Base-by-base conservation (phyloP, 2,329 filamentous ascomycete species). In the Fusarium chaquense region DNA sequence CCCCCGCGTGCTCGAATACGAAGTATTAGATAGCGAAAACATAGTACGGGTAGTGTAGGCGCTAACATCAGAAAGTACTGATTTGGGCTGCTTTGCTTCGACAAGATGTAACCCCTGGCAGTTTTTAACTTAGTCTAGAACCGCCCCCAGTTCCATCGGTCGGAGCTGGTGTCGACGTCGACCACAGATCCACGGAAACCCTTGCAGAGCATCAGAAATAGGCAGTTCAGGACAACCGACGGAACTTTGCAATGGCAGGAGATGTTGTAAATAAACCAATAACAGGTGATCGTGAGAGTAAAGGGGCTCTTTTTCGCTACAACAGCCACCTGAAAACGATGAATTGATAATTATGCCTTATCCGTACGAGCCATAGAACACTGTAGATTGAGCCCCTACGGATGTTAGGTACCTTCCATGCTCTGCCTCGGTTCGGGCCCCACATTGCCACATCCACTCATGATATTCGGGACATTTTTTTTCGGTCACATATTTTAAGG, bases 171-270 rank as follows among this genome's bases (percentile, higher is more conserved):
- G 62, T 65, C 62, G 62, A 65, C 62, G 62, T 65, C 62, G 62
- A 65, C 62, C 62, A 61, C 36, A 65, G 62, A 65, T 65, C 62
- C 62, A 65, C 43, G 62, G n/a, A 35, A 46, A 65, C 36, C 62
- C 62, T 66, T 66, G 54, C 26, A 51, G 57, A 65, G 43, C 41
- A 60, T 65, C 62, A 65, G 47, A 65, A 65, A 65, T 61, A 65
- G 62, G 62, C 62, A 65, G 61, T 63, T 57, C 50, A 62, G 45
- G 46, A 55, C 46, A 45, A 58, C 32, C 60, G 20, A 46, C 44
- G 61, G 54, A 28, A 61, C 36, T 61, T 65, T 65, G 36, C n/a
- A 60, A 52, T 45, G 35, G 22, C 16, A 55, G 24, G 5, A 47
- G 36, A 20, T 22, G 33, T 35, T 41, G 12, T 52, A 20, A 13